Percentiles rank a stretch among this genome's conserved stretches.
phyloP scores from a whole-genome alignment of 1,284 basidiomycete species.

The Leccinum pachyderme region DNA sequence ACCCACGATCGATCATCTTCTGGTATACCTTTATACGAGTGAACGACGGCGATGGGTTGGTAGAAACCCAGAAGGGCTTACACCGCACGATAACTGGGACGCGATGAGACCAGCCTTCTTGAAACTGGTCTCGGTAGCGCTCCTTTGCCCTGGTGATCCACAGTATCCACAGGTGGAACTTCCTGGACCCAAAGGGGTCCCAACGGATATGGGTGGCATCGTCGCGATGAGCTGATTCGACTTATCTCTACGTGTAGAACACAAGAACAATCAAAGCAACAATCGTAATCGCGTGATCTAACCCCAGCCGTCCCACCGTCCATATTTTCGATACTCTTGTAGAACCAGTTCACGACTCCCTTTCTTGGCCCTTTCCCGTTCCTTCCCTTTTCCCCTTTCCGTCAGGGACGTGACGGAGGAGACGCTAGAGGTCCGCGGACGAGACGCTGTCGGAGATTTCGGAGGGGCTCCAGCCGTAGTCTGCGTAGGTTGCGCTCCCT shows the following conservation, averaged over 20 bases:
- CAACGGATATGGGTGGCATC: slow-evolving; percentile 31
- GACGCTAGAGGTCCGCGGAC: slow-evolving; percentile 50
- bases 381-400: slow-evolving; percentile 61
- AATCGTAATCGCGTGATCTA: slow-evolving; percentile 28
- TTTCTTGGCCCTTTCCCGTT: slow-evolving; percentile 56
- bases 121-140: slow-evolving; percentile 31
- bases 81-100: slow-evolving; percentile 48
- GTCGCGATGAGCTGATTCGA: neutral
- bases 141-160: slow-evolving; percentile 37
- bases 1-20: slow-evolving; percentile 83
- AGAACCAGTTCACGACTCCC: slow-evolving; percentile 64
- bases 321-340: slow-evolving; percentile 75
- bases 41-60: neutral
- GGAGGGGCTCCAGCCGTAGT: slow-evolving; percentile 41
- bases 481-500: slow-evolving; percentile 27
- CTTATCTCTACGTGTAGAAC: neutral
- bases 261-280: neutral
- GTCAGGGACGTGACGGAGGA: slow-evolving; percentile 47
- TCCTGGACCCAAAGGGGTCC: slow-evolving; percentile 28
- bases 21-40: slow-evolving; percentile 59
- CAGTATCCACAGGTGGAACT: slow-evolving; percentile 45
- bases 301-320: slow-evolving; percentile 85
- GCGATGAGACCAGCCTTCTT: slow-evolving; percentile 38
- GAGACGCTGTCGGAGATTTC: slow-evolving; percentile 37
- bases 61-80: slow-evolving; percentile 28